Evolutionary conservation across 805 yeast genomes (phyloP), one percentile per base, ranked within the genome.

Genomic region (Metschnikowia aberdeeniae): DNA sequence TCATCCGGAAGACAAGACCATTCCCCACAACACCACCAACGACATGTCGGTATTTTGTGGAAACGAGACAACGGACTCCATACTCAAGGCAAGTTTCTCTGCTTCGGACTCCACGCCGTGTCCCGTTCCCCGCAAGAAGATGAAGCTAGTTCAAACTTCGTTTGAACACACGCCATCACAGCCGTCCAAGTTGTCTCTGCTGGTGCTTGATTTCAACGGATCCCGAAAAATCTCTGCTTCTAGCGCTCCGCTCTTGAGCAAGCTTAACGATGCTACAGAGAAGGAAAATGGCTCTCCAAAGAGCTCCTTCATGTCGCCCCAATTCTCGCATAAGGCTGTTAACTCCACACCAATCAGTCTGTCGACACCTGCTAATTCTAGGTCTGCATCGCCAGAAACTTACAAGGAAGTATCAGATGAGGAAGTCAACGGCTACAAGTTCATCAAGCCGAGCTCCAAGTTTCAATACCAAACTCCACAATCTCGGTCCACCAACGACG

Each of bases 81-180:
- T 54, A 34, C 47, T 52, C 49, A 61, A 58, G 42, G 34, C 55
- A 29, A 62, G 68, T 46, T 63, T 64, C 36, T 60, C 67, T 22
- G 59, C 57, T n/a, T 62, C 68, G 13, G 72, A 70, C 53, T 66
- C 73, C 9, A 70, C 76, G 3, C 76, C 76, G 9, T 70, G 76
- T 46, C 76, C 76, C 2, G 51, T 60, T 2, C 72, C 75, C 6
- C 54, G 72, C n/a, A 70, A 69, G 55, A 63, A 58, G 43, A 47
- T 66, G 31, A 62, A 60, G 49, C 59, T 63, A 40, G 64, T 62
- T 44, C 35, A 49, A 33, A 27, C 43, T n/a, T 34, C 34, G 10
- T 44, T 48, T 17, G 53, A 56, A 3, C 44, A 42, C 8, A 59
- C 62, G 7, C 61, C 64, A 3, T 53, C 62, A n/a, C 53, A 50